A percentile compares a stretch with the other conserved stretches of the same genome.
These are phyloP conservation scores for Trichoderma hamatum DNA, from an alignment of 2,329 filamentous ascomycete genomes.

Conservation along the genomic window DNA sequence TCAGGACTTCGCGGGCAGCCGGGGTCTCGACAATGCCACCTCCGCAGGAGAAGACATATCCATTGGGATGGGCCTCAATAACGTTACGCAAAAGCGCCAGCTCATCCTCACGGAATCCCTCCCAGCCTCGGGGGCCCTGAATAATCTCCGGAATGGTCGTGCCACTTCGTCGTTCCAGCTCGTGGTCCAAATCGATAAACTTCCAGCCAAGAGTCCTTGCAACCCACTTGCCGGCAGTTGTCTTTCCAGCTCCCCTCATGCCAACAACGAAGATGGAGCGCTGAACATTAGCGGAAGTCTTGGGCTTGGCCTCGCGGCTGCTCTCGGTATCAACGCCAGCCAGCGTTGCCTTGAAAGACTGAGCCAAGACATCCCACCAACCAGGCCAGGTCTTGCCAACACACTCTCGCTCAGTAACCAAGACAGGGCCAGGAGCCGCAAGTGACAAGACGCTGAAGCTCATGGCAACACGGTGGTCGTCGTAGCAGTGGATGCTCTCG, in stretches of 20 bases:
- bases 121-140: constrained; percentile 73
- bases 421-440: constrained; percentile 68
- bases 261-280: constrained; percentile 91
- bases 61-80: constrained; percentile 72
- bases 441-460: constrained; percentile 90
- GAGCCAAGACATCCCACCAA: constrained; percentile 91
- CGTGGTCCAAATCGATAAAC: constrained; percentile 84
- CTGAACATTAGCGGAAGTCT: constrained; percentile 37
- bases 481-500: constrained; percentile 85
- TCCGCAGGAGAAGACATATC: constrained; percentile 88
- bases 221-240: constrained; percentile 87
- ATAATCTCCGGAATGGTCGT: constrained; percentile 88
- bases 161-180: constrained; percentile 74
- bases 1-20: constrained; percentile 75
- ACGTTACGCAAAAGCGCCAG: constrained; percentile 71
- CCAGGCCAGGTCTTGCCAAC: constrained; percentile 98
- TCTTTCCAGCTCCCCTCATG: constrained; percentile 97
- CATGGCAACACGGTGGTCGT: constrained; percentile 98
- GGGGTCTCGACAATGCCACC: constrained; percentile 89
- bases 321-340: constrained; percentile 67
- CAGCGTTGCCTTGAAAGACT: constrained; percentile 76
- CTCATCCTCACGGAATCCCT: constrained; percentile 81
- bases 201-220: constrained; percentile 73
- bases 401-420: constrained; percentile 89
- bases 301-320: constrained; percentile 28